These are phyloP conservation scores for Endocladia muricata DNA, from an alignment of 31 red algal genomes.

Conservation along the genomic window DNA sequence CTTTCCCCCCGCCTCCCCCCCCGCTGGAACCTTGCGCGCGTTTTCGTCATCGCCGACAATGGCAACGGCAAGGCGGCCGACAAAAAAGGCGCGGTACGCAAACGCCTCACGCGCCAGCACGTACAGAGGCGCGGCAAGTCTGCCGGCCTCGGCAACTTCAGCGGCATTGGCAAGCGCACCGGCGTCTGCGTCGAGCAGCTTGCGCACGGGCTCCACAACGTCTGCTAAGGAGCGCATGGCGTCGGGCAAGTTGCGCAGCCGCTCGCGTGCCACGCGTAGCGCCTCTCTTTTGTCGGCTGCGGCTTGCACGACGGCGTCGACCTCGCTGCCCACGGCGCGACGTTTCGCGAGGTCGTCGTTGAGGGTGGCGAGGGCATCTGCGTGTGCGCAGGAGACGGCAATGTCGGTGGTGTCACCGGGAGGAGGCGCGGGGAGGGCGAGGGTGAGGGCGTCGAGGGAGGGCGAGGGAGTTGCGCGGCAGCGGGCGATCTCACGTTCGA, in stretches of 20 bases:
- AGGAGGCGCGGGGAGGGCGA: neutral
- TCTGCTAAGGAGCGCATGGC: slow-evolving; percentile 21
- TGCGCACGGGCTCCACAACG: slow-evolving; percentile 31
- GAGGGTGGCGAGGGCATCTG: slow-evolving; percentile 16
- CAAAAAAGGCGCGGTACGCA: slow-evolving; percentile 37
- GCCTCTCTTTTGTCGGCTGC: slow-evolving; percentile 20
- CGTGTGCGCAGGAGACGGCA: slow-evolving; percentile 7
- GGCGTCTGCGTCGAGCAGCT: slow-evolving; percentile 10
- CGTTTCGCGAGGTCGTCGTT: slow-evolving; percentile 37
- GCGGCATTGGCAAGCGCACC: neutral
- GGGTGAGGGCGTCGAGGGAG: slow-evolving; percentile 14
- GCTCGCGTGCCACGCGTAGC: slow-evolving; percentile 11
- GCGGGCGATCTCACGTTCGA: slow-evolving; percentile 39
- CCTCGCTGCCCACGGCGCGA: slow-evolving; percentile 17
- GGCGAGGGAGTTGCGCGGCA: neutral
- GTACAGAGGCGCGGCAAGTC: slow-evolving; percentile 49
- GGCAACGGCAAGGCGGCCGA: neutral
- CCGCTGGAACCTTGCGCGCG: no score
- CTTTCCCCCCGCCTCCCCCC: no score
- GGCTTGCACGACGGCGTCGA: slow-evolving; percentile 16
- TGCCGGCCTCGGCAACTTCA: slow-evolving; percentile 13
- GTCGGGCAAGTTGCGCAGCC: slow-evolving; percentile 21
- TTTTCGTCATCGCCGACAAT: neutral
- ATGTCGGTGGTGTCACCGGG: neutral
- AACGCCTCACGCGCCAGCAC: slow-evolving; percentile 58